Conservation (phyloP, 192 early-diverging fungal genomes). For the Rhizophagus prolifer region DNA sequence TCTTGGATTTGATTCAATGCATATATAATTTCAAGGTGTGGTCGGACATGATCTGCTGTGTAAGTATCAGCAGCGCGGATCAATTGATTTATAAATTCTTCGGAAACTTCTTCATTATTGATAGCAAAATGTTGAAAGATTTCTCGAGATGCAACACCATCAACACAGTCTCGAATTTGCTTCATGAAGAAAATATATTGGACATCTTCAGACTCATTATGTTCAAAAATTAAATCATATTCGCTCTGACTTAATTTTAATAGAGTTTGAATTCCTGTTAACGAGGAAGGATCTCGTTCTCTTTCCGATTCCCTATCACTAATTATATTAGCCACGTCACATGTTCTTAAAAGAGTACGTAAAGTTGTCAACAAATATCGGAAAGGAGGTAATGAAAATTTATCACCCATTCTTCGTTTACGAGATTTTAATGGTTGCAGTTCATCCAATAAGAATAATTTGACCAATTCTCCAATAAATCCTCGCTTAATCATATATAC, state of each 20-base stretch:
- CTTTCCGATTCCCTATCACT: conserved; percentile 24
- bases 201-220: conserved; percentile 1
- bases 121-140: conserved; percentile 19
- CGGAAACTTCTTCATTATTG: conserved; percentile 3
- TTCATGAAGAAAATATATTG: conserved; percentile 24
- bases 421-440: conserved; percentile 30
- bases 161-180: conserved; percentile 17
- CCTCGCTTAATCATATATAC: conserved; percentile 37
- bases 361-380: conserved; percentile 37
- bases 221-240: conserved; percentile 13
- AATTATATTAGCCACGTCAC: conserved; percentile 26
- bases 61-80: conserved; percentile 21
- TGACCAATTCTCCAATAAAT: conserved; percentile 36
- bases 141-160: conserved; percentile 5
- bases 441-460: conserved; percentile 44
- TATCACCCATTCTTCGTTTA: conserved; percentile 50
- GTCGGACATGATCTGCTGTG: conserved; percentile 4
- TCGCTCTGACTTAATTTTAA: conserved; percentile 15
- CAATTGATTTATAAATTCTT: conserved; percentile 24
- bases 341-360: conserved; percentile 33
- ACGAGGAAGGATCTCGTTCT: background rate
- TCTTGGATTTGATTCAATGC: conserved; percentile 17
- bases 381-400: conserved; percentile 47
- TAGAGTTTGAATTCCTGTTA: background rate
- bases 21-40: conserved; percentile 25